Conservation (phyloP, 2,329 filamentous ascomycete species). For the Venturia oleaginea region DNA sequence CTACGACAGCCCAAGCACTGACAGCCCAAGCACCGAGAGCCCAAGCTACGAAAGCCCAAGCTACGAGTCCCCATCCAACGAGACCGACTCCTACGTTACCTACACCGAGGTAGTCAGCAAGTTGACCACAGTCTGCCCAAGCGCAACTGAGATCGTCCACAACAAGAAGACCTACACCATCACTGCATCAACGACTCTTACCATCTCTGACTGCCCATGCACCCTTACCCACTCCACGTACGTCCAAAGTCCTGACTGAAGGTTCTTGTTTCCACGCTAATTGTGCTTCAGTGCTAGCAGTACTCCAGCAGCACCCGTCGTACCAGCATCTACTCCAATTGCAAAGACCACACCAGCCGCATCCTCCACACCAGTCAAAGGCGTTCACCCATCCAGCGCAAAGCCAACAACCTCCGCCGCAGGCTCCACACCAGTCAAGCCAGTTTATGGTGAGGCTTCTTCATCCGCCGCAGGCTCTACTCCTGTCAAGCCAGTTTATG, state of each 20-base stretch:
- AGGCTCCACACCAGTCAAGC: neutral
- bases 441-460: neutral
- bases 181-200: slow-evolving; percentile 16
- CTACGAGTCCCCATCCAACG: slow-evolving; percentile 14
- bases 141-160: slow-evolving; percentile 20
- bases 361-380: neutral
- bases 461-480: neutral
- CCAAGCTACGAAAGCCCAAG: slow-evolving; percentile 1
- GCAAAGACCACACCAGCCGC: neutral
- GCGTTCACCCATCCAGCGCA: neutral
- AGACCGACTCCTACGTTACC: slow-evolving; percentile 17
- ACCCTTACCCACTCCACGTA: slow-evolving; percentile 19
- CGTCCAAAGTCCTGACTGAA: slow-evolving; percentile 13
- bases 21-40: slow-evolving; percentile 12
- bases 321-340: neutral
- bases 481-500: neutral
- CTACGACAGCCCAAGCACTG: slow-evolving; percentile 14
- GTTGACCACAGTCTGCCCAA: slow-evolving; percentile 23
- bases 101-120: slow-evolving; percentile 22
- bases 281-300: slow-evolving; percentile 3
- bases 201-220: slow-evolving; percentile 23
- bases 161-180: slow-evolving; percentile 27
- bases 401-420: neutral
- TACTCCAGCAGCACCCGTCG: slow-evolving; percentile 8
- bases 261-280: neutral